Evolutionary conservation across 768 basidiomycete genomes (phyloP).

Genomic region (Auricularia auricula-judae): DNA sequence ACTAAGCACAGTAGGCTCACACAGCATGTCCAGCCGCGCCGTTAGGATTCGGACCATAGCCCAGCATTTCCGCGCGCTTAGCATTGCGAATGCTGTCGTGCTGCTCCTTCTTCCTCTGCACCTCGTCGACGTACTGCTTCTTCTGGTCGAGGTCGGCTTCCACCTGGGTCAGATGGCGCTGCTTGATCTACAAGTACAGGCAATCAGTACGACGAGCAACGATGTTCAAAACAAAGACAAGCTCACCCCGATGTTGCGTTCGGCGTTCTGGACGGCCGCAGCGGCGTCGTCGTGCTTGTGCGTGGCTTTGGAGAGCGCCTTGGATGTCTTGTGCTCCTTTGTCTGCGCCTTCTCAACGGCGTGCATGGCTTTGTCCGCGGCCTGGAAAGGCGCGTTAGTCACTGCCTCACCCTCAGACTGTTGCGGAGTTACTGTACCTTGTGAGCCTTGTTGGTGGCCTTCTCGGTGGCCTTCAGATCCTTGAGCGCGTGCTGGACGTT

Average conservation of each 20-base stretch:
- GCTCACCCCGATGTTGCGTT: constrained; percentile 34
- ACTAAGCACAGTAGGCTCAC: too few relatives aligned
- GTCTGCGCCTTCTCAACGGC: constrained; percentile 36
- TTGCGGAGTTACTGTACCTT: constrained; percentile 27
- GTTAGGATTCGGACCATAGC: neutral
- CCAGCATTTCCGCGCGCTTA: neutral
- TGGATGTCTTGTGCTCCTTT: constrained; percentile 39
- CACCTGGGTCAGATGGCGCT: constrained; percentile 13
- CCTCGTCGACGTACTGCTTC: constrained; percentile 13
- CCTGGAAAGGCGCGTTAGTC: constrained; percentile 18
- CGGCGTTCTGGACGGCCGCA: constrained; percentile 29
- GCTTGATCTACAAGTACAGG: constrained; percentile 15
- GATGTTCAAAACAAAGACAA: neutral
- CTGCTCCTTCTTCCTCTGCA: neutral
- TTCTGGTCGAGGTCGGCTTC: constrained; percentile 12
- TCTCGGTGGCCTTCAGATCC: constrained; percentile 42
- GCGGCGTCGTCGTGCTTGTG: constrained; percentile 41
- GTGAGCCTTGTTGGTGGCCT: constrained; percentile 37
- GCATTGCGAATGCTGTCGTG: neutral
- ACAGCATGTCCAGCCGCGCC: neutral
- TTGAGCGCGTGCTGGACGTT: constrained; percentile 41
- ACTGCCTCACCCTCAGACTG: neutral
- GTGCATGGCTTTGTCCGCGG: constrained; percentile 36
- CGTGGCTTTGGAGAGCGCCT: constrained; percentile 40
- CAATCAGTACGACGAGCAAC: constrained; percentile 9